A percentile compares a stretch with the other conserved stretches of the same genome.
phyloP scores from a whole-genome alignment of 805 yeast genomes.

The Kodamaea sagamina region DNA sequence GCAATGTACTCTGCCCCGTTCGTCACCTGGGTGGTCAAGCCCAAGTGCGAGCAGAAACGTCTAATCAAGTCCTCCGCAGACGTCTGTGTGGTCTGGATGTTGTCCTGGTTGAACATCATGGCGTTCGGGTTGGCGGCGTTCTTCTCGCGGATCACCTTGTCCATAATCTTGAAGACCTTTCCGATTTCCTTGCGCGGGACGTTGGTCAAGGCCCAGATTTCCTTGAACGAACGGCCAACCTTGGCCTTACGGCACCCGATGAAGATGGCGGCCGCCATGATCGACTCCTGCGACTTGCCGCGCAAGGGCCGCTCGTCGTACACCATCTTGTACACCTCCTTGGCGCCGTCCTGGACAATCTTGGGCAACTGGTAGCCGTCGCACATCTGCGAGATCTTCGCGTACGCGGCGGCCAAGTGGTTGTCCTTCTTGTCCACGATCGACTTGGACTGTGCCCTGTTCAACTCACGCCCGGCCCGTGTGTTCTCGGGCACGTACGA shows the following conservation, averaged over 20 bases:
- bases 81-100: constrained; percentile 74
- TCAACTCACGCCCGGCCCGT: constrained; percentile 85
- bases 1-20: constrained; percentile 94
- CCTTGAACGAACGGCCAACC: constrained; percentile 93
- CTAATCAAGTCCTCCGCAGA: constrained; percentile 93
- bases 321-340: constrained; percentile 90
- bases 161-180: constrained; percentile 82
- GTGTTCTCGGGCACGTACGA: constrained; percentile 84
- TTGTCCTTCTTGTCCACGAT: constrained; percentile 86
- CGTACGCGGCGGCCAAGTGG: constrained; percentile 84
- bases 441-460: constrained; percentile 84
- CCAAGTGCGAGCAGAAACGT: constrained; percentile 94
- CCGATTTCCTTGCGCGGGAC: constrained; percentile 96
- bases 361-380: constrained; percentile 94
- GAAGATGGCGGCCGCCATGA: constrained; percentile 94
- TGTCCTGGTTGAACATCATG: constrained; percentile 45
- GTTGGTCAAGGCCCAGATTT: constrained; percentile 90
- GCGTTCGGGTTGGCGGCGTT: constrained; percentile 51
- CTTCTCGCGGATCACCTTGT: constrained; percentile 55
- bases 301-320: constrained; percentile 82
- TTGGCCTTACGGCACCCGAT: constrained; percentile 93
- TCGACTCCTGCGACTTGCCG: constrained; percentile 89
- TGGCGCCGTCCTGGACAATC: constrained; percentile 96
- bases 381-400: constrained; percentile 91
- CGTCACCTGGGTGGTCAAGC: constrained; percentile 78